These are phyloP conservation scores for Simmondsia chinensis DNA, from an alignment of 148 eudicot species.

Conservation along the genomic window DNA sequence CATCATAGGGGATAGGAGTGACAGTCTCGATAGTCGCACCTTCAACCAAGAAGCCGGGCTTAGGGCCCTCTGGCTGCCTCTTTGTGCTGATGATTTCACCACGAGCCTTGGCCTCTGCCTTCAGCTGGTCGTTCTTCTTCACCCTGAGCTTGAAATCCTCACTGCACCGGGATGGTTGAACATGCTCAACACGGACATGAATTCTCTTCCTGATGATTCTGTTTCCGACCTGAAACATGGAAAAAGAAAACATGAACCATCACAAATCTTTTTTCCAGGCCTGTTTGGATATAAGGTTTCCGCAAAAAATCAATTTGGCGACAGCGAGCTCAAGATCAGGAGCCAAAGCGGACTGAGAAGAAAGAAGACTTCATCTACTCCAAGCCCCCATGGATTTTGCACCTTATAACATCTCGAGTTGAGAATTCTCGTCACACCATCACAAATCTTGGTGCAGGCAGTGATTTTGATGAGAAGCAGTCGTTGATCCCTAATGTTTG, in stretches of 20 bases:
- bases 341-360: too few relatives aligned
- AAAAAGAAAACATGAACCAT: neutral
- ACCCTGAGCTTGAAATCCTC: slow-evolving; percentile 42
- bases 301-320: neutral
- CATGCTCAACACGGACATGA: slow-evolving; percentile 58
- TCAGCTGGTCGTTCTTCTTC: slow-evolving; percentile 46
- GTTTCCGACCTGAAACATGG: slow-evolving; percentile 27
- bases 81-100: slow-evolving; percentile 56
- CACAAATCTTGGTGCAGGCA: too few relatives aligned
- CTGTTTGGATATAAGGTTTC: too few relatives aligned
- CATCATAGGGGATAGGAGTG: slow-evolving; percentile 58
- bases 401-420: too few relatives aligned
- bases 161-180: slow-evolving; percentile 39
- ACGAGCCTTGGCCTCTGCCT: slow-evolving; percentile 49
- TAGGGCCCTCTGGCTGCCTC: slow-evolving; percentile 55
- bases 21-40: slow-evolving; percentile 49
- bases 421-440: too few relatives aligned
- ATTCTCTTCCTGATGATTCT: slow-evolving; percentile 50
- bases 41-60: slow-evolving; percentile 55
- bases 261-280: too few relatives aligned
- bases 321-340: too few relatives aligned
- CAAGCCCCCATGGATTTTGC: too few relatives aligned
- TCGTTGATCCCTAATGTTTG: too few relatives aligned
- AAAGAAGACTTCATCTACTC: too few relatives aligned
- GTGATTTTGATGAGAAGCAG: too few relatives aligned